Percentiles rank a stretch among this genome's conserved stretches.
Conservation (phyloP, 495 filamentous ascomycete genomes). For the Neurospora pannonica region DNA sequence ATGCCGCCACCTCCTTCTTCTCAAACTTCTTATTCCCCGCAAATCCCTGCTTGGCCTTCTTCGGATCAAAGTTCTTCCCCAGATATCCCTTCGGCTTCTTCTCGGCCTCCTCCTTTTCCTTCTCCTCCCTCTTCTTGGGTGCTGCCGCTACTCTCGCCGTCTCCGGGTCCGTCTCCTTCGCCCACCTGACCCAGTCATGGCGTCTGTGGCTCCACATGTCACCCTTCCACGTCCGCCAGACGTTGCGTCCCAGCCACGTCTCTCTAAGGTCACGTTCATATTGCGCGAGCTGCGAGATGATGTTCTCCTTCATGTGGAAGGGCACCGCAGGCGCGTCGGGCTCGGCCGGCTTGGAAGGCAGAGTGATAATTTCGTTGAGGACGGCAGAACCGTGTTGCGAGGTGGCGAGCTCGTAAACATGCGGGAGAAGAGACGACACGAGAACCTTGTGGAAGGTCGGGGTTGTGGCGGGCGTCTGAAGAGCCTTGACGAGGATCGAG, state of each 20-base stretch:
- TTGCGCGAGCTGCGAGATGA: slow-evolving; percentile 33
- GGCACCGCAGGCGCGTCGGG: slow-evolving; percentile 29
- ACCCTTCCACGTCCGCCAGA: slow-evolving; percentile 89
- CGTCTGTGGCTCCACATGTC: slow-evolving; percentile 60
- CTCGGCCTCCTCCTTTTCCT: slow-evolving; percentile 1
- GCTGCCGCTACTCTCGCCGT: slow-evolving; percentile 15
- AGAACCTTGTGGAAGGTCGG: slow-evolving; percentile 41
- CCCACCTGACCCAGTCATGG: slow-evolving; percentile 61
- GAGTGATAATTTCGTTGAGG: slow-evolving; percentile 65
- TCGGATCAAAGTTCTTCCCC: not conserved
- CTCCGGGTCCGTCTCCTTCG: slow-evolving; percentile 43
- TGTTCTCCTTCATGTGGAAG: slow-evolving; percentile 44
- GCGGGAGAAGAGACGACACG: slow-evolving; percentile 40
- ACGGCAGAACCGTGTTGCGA: slow-evolving; percentile 69
- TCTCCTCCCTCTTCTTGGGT: slow-evolving; percentile 12
- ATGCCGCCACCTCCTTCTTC: not conserved
- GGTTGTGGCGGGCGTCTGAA: slow-evolving; percentile 50
- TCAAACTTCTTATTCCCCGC: not conserved
- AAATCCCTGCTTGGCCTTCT: not conserved
- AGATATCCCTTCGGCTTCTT: not conserved
- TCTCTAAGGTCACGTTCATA: slow-evolving; percentile 60
- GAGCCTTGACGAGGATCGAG: slow-evolving; percentile 61
- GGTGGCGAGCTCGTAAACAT: slow-evolving; percentile 53
- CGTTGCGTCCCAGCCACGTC: slow-evolving; percentile 64
- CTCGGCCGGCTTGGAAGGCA: slow-evolving; percentile 35